phyloP scores from a whole-genome alignment of 2,329 filamentous ascomycete genomes.

The Calonectria ilicicola region DNA sequence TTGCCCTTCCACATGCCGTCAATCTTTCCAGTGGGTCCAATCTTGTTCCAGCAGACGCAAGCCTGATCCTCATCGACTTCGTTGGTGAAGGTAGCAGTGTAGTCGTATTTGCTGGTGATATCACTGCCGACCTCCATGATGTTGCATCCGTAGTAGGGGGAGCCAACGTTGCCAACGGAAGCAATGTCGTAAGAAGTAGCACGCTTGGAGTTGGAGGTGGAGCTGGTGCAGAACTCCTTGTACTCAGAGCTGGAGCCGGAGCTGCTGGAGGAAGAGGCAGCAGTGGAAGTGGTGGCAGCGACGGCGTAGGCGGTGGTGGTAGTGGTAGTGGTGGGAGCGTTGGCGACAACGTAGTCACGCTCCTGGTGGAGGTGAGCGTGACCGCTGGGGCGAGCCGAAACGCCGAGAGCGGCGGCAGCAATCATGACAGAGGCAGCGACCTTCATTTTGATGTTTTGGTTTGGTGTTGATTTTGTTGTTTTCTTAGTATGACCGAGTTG shows the following conservation, averaged over 20 bases:
- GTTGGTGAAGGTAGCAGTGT: constrained; percentile 56
- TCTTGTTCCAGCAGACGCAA: constrained; percentile 66
- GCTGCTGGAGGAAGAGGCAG: background rate
- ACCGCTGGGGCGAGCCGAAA: constrained; percentile 54
- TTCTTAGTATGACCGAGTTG: constrained; percentile 40
- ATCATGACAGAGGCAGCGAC: constrained; percentile 51
- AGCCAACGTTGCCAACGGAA: constrained; percentile 62
- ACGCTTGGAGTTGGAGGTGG: constrained; percentile 56
- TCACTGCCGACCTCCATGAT: constrained; percentile 56
- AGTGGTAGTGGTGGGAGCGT: constrained; percentile 44
- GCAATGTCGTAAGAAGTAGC: constrained; percentile 59
- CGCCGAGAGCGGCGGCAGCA: constrained; percentile 55
- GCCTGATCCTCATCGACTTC: constrained; percentile 48
- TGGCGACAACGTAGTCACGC: constrained; percentile 49
- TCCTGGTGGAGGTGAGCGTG: constrained; percentile 51
- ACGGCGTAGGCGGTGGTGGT: constrained; percentile 31
- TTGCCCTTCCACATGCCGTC: constrained; percentile 62
- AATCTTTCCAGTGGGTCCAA: constrained; percentile 56
- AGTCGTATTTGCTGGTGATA: constrained; percentile 56
- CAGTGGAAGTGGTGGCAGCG: constrained; percentile 6
- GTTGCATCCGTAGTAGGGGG: constrained; percentile 65
- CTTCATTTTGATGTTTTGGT: constrained; percentile 61
- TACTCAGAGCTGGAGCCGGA: constrained; percentile 17
- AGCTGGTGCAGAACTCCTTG: background rate
- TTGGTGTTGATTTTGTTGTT: constrained; percentile 15